Evolutionary conservation across 2,329 filamentous ascomycete genomes (phyloP).

Genomic region (Bipolaris cookei): DNA sequence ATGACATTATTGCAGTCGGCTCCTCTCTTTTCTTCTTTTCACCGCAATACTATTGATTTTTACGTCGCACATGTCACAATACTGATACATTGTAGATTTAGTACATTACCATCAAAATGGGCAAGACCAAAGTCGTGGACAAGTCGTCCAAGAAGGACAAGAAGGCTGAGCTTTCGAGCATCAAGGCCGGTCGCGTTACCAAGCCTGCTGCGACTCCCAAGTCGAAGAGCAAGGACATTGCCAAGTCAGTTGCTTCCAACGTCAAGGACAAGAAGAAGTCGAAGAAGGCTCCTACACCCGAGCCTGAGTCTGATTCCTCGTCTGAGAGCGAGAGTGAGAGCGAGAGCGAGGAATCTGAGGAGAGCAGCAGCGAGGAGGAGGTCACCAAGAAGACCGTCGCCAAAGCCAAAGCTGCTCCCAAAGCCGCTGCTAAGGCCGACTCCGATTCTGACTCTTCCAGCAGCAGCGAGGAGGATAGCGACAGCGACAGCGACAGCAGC

Average conservation of each 20-base stretch:
- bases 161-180: constrained; percentile 61
- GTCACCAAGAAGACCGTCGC: constrained; percentile 44
- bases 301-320: constrained; percentile 52
- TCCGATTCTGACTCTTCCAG: constrained; percentile 36
- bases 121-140: constrained; percentile 45
- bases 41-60: constrained; percentile 6
- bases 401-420: constrained; percentile 44
- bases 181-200: constrained; percentile 71
- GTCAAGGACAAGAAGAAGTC: constrained; percentile 60
- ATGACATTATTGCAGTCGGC: constrained; percentile 29
- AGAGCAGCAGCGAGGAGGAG: constrained; percentile 39
- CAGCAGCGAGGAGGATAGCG: constrained; percentile 35
- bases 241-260: constrained; percentile 57
- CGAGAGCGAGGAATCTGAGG: constrained; percentile 44
- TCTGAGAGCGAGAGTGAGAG: constrained; percentile 48
- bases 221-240: constrained; percentile 70
- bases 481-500: constrained; percentile 38
- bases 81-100: constrained; percentile 44
- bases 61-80: constrained; percentile 20
- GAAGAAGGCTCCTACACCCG: constrained; percentile 57
- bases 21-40: constrained; percentile 28
- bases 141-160: constrained; percentile 63
- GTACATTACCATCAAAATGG: constrained; percentile 41
- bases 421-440: constrained; percentile 47
- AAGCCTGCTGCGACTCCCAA: constrained; percentile 71